These are phyloP conservation scores for Penicillium herquei DNA, from an alignment of 495 filamentous ascomycete genomes.

Conservation along the genomic window DNA sequence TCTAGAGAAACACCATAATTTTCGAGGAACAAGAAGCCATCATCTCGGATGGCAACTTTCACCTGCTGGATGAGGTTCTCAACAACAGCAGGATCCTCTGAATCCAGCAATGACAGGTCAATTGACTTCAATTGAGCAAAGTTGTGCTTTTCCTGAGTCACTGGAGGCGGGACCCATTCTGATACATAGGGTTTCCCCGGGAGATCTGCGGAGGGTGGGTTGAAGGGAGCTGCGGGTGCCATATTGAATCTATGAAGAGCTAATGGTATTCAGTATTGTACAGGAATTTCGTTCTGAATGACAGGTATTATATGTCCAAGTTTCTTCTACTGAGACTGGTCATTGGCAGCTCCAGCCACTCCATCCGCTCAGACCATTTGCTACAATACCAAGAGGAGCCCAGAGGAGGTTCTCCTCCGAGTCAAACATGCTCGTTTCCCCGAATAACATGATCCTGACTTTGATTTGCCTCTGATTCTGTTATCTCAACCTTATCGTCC, in stretches of 20 bases:
- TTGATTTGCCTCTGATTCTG: too few species aligned
- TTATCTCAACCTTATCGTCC: too few species aligned
- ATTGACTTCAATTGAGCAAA: slow-evolving; percentile 41
- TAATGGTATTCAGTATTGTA: neutral
- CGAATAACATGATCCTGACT: too few species aligned
- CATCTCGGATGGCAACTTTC: slow-evolving; percentile 41
- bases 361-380: too few species aligned
- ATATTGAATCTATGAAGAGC: slow-evolving; percentile 14
- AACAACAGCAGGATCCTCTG: slow-evolving; percentile 36
- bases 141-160: slow-evolving; percentile 36
- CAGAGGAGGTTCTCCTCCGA: too few species aligned
- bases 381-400: too few species aligned
- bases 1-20: slow-evolving; percentile 49
- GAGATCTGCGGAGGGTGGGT: slow-evolving; percentile 34
- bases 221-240: slow-evolving; percentile 37
- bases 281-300: neutral
- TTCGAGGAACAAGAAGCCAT: slow-evolving; percentile 47
- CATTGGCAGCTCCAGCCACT: too few species aligned
- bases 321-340: too few species aligned
- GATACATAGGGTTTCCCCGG: slow-evolving; percentile 41
- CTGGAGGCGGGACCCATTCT: slow-evolving; percentile 40
- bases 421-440: too few species aligned
- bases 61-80: slow-evolving; percentile 36
- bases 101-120: slow-evolving; percentile 38
- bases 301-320: too few species aligned